phyloP scores from a whole-genome alignment of 108 stramenopile genomes.

The Cyclotella baltica region DNA sequence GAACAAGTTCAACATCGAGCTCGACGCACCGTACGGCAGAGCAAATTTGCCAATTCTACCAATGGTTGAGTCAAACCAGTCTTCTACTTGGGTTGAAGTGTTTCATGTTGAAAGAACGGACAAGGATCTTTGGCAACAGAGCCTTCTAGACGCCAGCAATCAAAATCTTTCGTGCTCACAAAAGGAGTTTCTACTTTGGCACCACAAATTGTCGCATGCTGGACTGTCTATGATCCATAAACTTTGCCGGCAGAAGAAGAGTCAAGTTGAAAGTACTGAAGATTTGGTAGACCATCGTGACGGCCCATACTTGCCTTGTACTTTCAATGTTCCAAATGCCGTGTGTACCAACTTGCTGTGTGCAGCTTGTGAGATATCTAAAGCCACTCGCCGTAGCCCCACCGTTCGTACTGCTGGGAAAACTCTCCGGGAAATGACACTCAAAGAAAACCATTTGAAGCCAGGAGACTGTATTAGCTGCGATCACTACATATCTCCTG shows the following conservation, averaged over 20 bases:
- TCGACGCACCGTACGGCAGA: background rate
- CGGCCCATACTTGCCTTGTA: constrained; percentile 7
- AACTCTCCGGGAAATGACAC: background rate
- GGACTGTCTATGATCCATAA: background rate
- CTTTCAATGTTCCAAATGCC: constrained; percentile 5
- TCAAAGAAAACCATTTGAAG: constrained; percentile 5
- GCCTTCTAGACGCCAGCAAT: background rate
- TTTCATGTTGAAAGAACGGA: background rate
- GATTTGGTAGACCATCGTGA: background rate
- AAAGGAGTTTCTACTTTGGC: background rate
- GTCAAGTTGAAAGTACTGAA: background rate
- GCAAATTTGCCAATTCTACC: background rate
- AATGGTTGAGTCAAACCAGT: background rate
- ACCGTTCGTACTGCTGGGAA: background rate
- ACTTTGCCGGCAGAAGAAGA: background rate
- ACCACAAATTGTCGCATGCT: background rate
- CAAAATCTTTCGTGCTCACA: background rate
- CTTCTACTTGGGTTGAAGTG: too few species aligned
- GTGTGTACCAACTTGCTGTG: background rate
- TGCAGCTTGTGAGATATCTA: background rate
- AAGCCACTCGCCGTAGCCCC: background rate
- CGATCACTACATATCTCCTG: constrained; percentile 47
- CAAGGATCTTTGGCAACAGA: background rate
- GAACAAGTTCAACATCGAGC: background rate
- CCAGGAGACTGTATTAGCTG: constrained; percentile 51